phyloP scores from a whole-genome alignment of 2,329 filamentous ascomycete genomes.

The Fonsecaea nubica region DNA sequence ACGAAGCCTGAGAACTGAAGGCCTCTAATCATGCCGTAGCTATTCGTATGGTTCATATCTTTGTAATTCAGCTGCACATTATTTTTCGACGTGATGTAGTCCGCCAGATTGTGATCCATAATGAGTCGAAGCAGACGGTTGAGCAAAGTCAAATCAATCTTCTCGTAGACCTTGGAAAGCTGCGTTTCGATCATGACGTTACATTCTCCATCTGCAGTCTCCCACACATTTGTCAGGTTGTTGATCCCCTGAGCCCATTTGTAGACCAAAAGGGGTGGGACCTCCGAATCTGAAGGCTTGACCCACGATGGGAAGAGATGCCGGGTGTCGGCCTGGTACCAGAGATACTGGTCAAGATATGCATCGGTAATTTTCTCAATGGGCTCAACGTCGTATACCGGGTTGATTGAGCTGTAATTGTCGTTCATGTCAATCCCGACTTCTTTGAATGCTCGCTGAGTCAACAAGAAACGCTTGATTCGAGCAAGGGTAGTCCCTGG shows the following conservation, averaged over 20 bases:
- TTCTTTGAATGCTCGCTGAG: constrained; percentile 97
- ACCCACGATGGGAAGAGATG: constrained; percentile 99
- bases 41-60: constrained; percentile 99
- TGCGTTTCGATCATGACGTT: constrained; percentile 99
- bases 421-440: constrained; percentile 99
- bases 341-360: constrained; percentile 96
- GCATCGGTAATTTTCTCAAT: constrained; percentile 99
- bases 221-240: constrained; percentile 95
- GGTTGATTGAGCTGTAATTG: constrained; percentile 99
- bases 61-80: constrained; percentile 99
- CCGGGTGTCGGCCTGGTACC: constrained; percentile 98
- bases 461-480: constrained; percentile 96
- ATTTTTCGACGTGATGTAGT: constrained; percentile 99
- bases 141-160: constrained; percentile 94
- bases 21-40: constrained; percentile 96
- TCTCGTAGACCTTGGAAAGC: constrained; percentile 98
- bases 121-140: constrained; percentile 92
- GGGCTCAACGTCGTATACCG: constrained; percentile 97
- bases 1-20: constrained; percentile 98
- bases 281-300: constrained; percentile 97
- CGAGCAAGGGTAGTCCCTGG: constrained; percentile 93
- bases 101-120: constrained; percentile 99
- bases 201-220: constrained; percentile 90
- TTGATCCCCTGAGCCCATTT: constrained; percentile 99
- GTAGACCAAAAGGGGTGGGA: constrained; percentile 91